phyloP scores from a whole-genome alignment of 139 green algal genomes.

The Chlamydomonas asymmetrica region DNA sequence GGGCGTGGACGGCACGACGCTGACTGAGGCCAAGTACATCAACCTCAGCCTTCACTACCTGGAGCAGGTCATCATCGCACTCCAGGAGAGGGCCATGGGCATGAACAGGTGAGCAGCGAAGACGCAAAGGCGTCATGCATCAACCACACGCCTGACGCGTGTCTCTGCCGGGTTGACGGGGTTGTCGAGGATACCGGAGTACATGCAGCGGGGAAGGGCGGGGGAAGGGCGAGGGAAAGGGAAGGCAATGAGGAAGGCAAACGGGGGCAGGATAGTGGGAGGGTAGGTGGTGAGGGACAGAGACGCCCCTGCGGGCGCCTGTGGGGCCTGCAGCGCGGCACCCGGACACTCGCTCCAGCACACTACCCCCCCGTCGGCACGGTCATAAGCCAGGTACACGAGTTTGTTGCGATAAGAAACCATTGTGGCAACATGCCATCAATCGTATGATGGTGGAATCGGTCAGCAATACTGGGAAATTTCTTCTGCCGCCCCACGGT shows the following conservation, averaged over 20 bases:
- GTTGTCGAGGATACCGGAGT: neutral
- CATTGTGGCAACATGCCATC: too few relatives aligned
- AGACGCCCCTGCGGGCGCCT: neutral
- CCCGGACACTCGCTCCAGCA: too few relatives aligned
- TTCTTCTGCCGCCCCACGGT: too few relatives aligned
- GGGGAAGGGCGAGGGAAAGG: neutral
- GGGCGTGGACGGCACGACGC: constrained; percentile 64
- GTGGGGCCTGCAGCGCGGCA: too few relatives aligned
- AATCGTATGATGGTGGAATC: too few relatives aligned
- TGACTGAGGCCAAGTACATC: constrained; percentile 88
- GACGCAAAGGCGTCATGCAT: too few relatives aligned
- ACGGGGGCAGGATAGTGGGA: neutral
- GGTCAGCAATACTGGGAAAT: too few relatives aligned
- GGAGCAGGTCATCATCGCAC: constrained; percentile 74
- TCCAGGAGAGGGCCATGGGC: constrained; percentile 76
- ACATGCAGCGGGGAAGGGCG: neutral
- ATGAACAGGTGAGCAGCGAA: constrained; percentile 49
- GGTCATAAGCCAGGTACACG: too few relatives aligned
- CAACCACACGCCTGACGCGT: too few relatives aligned
- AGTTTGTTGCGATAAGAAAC: too few relatives aligned
- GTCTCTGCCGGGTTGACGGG: too few relatives aligned
- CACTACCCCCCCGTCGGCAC: too few relatives aligned
- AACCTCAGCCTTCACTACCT: constrained; percentile 87
- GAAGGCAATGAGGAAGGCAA: neutral
- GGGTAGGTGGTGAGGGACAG: neutral